These are phyloP conservation scores for Dictyostelium capitatum DNA, from an alignment of 78 protist species.

Conservation along the genomic window DNA sequence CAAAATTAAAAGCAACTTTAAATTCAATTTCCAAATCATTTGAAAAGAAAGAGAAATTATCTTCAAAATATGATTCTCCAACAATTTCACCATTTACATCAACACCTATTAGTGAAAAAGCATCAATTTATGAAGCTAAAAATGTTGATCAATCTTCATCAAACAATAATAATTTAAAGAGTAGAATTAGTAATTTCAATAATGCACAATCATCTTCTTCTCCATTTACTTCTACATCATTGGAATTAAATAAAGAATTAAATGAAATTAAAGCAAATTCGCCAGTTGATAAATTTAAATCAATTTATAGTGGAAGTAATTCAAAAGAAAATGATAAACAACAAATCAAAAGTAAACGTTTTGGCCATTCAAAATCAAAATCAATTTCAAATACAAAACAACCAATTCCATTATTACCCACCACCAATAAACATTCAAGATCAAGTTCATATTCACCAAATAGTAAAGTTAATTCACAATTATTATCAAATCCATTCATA, in stretches of 20 bases:
- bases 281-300: not conserved
- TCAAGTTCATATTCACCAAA: slow-evolving; percentile 17
- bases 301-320: not conserved
- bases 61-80: not conserved
- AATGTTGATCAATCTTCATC: not conserved
- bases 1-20: slow-evolving; percentile 16
- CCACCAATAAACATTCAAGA: not conserved
- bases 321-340: not conserved
- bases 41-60: not conserved
- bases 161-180: too few relatives aligned
- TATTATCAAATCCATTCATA: slow-evolving; percentile 5
- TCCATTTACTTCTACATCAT: not conserved
- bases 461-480: slow-evolving; percentile 1
- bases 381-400: not conserved
- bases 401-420: not conserved
- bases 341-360: not conserved
- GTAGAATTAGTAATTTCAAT: too few relatives aligned
- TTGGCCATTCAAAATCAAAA: not conserved
- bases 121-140: slow-evolving; percentile 3
- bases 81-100: slow-evolving; percentile 9
- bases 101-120: not conserved
- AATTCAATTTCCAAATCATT: slow-evolving; percentile 4
- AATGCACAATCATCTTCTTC: not conserved
- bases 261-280: not conserved
- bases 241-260: not conserved